Base-by-base conservation (phyloP, 176 grass and related monocot species). In the Eleusine coracana region DNA sequence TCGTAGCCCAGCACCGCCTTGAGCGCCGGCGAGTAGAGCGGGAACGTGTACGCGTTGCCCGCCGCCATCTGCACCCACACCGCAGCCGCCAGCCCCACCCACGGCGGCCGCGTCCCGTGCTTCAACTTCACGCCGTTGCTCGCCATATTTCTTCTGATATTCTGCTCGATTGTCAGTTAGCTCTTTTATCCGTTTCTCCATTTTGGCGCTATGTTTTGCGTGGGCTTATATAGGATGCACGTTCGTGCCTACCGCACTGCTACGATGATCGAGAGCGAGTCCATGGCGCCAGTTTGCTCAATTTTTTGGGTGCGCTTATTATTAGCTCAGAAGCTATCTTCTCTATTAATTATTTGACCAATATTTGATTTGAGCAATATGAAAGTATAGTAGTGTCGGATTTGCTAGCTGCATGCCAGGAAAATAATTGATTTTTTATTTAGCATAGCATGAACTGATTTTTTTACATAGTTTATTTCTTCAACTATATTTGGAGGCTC, bases 21-120 rank as follows among this genome's bases (percentile, higher is more conserved):
- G 25, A 88, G 72, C 60, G 86, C 68, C 15, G 80, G 89, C 1
- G 89, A 94, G 77, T 91, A 91, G 38, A 94, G 89, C 63, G 92
- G 92, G 81, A 94, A 94, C 66, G 74, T 79, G 73, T 94, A 94
- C 1, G 60, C 92, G 46, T 78, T 91, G 49, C 92, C 92, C 5
- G 89, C 92, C 2, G 87, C 86, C 76, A 94, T 87, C 87, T 87
- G 86, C 60, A 87, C 89, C 92, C 89, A 91, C 42, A 79, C 89
- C 18, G 92, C 89, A 29, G 92, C 89, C 37, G 86, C 89, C 34
- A 94, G 77, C 16, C 92, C 92, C 65, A 94, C 80, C 92, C 92
- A 94, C 12, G 92, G 89, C 29, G 89, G 92, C 80, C 92, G 83
- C 38, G 84, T 87, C 50, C 89, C 89, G 36, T 41, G 80, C 84